Base-by-base conservation (phyloP, 2,329 filamentous ascomycete species). In the Aspergillus calidoustus region DNA sequence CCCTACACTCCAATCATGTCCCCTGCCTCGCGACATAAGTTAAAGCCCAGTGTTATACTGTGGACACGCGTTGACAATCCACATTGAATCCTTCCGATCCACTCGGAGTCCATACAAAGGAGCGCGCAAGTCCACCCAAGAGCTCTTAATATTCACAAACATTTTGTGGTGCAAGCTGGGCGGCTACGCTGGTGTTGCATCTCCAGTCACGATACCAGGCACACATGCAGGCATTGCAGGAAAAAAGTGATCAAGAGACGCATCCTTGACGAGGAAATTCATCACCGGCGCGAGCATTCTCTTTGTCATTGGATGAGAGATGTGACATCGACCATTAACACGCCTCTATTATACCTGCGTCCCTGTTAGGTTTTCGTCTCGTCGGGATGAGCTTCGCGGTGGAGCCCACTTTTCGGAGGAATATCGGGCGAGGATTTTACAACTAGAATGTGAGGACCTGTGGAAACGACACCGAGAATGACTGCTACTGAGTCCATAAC, bases 371-470 rank as follows among this genome's bases (percentile, higher is more conserved):
- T 51, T 57, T 57, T 57, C 54, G 49, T 54, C 46, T 25, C 48
- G 9, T 61, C 50, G 41, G 50, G 30, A 46, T 51, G 58, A 56
- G 19, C 47, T 56, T 60, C 19, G 31, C 58, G 41, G 38, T 57
- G 48, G 53, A 41, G 47, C 50, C 48, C n/a, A 54, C 43, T 41
- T 15, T 13, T 56, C 43, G 43, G 54, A 56, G 30, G 43, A 34
- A 41, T 41, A 13, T 41, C 34, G 34, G 34, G 9, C 34, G 34
- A 15, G 34, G 34, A 41, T 41, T 41, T 15, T n/a, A n/a, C n/a
- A n/a, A n/a, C n/a, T n/a, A n/a, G n/a, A n/a, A n/a, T n/a, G n/a
- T n/a, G n/a, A n/a, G n/a, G n/a, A n/a, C n/a, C n/a, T n/a, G n/a
- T n/a, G n/a, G n/a, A n/a, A n/a, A n/a, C n/a, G n/a, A n/a, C n/a